These are phyloP conservation scores for Fusarium sp. DNA, from an alignment of 2,329 filamentous ascomycete genomes.

Conservation along the genomic window DNA sequence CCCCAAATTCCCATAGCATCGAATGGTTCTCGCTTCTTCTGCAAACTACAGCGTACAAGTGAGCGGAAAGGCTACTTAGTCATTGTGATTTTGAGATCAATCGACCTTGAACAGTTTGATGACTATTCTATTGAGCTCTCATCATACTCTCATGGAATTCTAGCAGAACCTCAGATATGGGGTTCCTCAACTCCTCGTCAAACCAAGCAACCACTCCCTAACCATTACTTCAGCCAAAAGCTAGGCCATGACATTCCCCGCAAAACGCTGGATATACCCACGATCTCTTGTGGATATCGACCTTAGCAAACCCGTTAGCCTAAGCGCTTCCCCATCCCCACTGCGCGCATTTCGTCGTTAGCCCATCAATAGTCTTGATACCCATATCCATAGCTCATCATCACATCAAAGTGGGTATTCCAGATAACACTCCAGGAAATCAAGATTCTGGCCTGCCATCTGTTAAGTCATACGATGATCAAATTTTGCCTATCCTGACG, in stretches of 20 bases:
- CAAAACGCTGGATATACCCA: background rate
- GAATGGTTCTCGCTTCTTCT: too few species aligned
- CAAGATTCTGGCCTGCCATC: background rate
- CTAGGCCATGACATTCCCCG: background rate
- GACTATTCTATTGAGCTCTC: background rate
- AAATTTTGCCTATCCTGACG: background rate
- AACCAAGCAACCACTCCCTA: background rate
- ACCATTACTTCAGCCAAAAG: background rate
- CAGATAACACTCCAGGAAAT: background rate
- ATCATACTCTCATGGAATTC: background rate
- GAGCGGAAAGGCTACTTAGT: rapidly evolving
- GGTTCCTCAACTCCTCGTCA: background rate
- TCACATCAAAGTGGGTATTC: background rate
- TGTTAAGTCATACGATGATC: background rate
- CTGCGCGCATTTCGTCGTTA: background rate
- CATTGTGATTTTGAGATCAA: background rate
- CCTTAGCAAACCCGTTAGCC: background rate
- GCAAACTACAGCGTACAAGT: background rate
- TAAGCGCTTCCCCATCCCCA: background rate
- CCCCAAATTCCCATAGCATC: too few species aligned
- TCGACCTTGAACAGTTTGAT: background rate
- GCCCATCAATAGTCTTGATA: background rate
- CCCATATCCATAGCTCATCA: background rate
- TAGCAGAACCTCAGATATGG: rapidly evolving
- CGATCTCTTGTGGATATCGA: background rate